Base-by-base conservation (phyloP, 106 monocot genomes). In the Apostasia shenzhenica region DNA sequence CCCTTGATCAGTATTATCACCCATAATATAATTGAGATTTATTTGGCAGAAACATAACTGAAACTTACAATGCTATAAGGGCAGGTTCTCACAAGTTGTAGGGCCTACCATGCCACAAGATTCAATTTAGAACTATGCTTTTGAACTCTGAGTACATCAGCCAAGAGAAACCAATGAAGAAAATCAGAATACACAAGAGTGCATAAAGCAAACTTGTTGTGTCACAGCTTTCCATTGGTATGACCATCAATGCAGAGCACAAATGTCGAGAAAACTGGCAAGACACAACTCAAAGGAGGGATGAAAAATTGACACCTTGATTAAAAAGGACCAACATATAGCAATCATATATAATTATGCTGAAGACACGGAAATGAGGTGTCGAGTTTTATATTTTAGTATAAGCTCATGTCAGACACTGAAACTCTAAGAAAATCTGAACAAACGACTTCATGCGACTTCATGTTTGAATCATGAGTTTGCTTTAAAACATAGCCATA, bases 81-180 rank as follows among this genome's bases (percentile, higher is more conserved):
- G 65, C 48, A 65, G 65, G 46, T 65, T 65, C 65, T 65, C 65
- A 65, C 43, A 65, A 65, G 65, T 37, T 65, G 65, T 47, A 49
- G 37, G 65, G 6, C 43, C 48, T 65, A 65, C 65, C 45, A 26
- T 65, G 65, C 65, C 48, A 49, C 65, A 65, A 48, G 48, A 4
- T 48, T 65, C 65, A 65, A 48, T 65, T 48, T 48, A 65, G 65
- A 12, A 65, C 65, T 14, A 60, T 41, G 59, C 59, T 60, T 65
- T 65, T 48, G 65, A 14, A 65, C 26, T 65, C 48, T 65, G 65
- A 65, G 48, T 65, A 49, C 65, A 65, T 65, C 11, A 48, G 48
- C 48, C 48, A 47, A 65, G 48, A 65, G 48, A 47, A 65, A 65
- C 10, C 65, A 14, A 65, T 48, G 47, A 26, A 62, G 12, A 65